These are phyloP conservation scores for Boletus rubropictus DNA, from an alignment of 768 basidiomycete species.

Conservation along the genomic window DNA sequence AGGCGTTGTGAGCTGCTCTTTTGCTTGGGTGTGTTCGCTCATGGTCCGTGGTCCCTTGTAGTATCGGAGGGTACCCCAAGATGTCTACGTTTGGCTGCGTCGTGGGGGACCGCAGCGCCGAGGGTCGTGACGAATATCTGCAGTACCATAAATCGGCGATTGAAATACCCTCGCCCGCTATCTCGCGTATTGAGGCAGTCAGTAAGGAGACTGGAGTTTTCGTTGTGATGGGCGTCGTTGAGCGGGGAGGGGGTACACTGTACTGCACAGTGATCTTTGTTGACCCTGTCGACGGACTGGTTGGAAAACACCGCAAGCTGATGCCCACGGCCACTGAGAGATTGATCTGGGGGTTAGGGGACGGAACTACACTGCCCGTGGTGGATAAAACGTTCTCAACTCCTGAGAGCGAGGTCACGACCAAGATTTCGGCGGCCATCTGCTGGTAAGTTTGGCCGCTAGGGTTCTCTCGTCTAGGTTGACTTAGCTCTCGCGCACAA, in stretches of 20 bases:
- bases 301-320: conserved; percentile 62
- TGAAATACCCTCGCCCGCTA: conserved; percentile 48
- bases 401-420: conserved; percentile 21
- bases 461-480: background rate
- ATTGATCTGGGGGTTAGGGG: conserved; percentile 58
- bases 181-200: conserved; percentile 43
- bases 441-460: conserved; percentile 42
- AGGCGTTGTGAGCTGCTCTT: conserved; percentile 44
- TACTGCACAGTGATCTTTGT: conserved; percentile 59
- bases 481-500: conserved; percentile 17
- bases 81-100: conserved; percentile 39
- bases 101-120: conserved; percentile 44
- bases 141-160: conserved; percentile 52
- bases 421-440: conserved; percentile 51
- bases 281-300: conserved; percentile 43
- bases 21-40: background rate
- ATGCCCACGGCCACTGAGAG: conserved; percentile 58
- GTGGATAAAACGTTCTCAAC: conserved; percentile 36
- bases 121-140: conserved; percentile 56
- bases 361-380: conserved; percentile 49
- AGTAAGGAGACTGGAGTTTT: conserved; percentile 46
- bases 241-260: conserved; percentile 52
- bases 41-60: conserved; percentile 13
- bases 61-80: conserved; percentile 58
- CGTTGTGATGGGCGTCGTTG: conserved; percentile 56